These are phyloP conservation scores for Eucalyptus viminalis DNA, from an alignment of 345 rosid species.

Conservation along the genomic window DNA sequence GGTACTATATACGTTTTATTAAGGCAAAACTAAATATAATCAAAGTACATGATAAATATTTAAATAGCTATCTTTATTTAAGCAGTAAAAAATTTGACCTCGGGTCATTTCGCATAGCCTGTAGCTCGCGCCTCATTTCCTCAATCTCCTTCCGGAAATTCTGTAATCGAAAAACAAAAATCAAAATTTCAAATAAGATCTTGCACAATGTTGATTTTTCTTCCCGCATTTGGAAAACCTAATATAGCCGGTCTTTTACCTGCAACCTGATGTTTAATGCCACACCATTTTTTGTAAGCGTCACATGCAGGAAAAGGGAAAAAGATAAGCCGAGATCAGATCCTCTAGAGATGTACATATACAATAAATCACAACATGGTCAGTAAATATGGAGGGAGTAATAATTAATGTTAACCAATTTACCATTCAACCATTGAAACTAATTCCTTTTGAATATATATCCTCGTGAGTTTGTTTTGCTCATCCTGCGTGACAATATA, in stretches of 20 bases:
- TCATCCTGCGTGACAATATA: background rate
- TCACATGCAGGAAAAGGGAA: background rate
- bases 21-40: background rate
- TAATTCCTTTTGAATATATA: background rate
- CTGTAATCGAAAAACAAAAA: background rate
- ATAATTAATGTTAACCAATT: background rate
- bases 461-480: background rate
- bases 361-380: background rate
- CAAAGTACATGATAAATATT: background rate
- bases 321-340: background rate
- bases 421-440: background rate
- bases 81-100: background rate
- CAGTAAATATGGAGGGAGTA: background rate
- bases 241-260: background rate
- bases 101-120: background rate
- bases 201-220: background rate
- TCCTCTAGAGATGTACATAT: background rate
- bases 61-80: background rate
- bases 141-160: background rate
- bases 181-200: background rate
- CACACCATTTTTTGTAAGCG: background rate
- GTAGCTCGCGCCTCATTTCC: background rate
- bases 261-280: background rate
- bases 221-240: background rate
- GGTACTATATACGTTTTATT: background rate